Conservation (phyloP, 2,329 filamentous ascomycete genomes). For the Raffaelea albimanens region DNA sequence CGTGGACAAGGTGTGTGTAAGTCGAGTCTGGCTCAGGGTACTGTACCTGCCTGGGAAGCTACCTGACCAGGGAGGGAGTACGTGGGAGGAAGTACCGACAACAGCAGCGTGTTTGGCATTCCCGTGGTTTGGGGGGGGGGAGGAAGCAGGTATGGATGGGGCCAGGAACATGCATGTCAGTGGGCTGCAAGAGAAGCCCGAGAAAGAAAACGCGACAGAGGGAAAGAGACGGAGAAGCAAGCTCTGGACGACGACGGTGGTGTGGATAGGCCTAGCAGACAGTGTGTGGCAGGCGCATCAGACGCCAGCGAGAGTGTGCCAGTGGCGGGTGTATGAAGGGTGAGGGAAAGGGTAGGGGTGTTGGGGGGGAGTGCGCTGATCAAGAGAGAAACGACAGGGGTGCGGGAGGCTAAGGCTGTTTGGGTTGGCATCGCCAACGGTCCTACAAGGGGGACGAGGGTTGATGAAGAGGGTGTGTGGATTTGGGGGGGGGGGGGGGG, state of each 20-base stretch:
- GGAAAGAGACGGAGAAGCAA: too few species aligned
- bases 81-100: neutral
- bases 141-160: neutral
- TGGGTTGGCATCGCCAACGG: conserved; percentile 9
- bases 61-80: neutral
- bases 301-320: neutral
- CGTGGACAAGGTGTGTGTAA: neutral
- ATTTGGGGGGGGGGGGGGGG: too few species aligned
- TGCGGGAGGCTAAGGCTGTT: conserved; percentile 8
- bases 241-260: too few species aligned
- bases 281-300: neutral
- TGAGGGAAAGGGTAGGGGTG: neutral
- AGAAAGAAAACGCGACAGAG: neutral
- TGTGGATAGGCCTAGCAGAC: neutral
- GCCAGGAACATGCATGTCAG: neutral
- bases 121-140: neutral
- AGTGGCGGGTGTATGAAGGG: neutral
- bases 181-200: neutral
- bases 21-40: neutral
- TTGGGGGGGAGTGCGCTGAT: conserved; percentile 1
- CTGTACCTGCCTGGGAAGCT: neutral
- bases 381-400: conserved; percentile 4
- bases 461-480: neutral
- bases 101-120: neutral
- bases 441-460: conserved; percentile 3